These are phyloP conservation scores for Eucalyptus guilfoylei DNA, from an alignment of 345 rosid species.

Conservation along the genomic window DNA sequence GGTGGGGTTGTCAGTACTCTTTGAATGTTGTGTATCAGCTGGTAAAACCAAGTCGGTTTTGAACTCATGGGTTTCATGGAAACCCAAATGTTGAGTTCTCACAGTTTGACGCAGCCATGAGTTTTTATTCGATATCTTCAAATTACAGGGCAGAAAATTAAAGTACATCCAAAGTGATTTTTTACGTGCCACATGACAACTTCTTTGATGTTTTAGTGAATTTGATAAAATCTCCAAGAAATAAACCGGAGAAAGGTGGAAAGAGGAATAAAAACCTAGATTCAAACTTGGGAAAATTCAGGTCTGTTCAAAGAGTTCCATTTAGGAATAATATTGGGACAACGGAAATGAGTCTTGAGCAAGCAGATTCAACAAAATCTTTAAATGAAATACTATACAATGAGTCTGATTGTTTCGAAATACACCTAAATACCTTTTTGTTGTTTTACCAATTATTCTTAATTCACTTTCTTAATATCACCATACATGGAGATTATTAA, in stretches of 20 bases:
- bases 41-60: background rate
- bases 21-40: background rate
- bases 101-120: background rate
- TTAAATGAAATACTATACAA: background rate
- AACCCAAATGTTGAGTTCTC: background rate
- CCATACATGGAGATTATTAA: background rate
- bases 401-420: background rate
- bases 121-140: background rate
- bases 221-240: background rate
- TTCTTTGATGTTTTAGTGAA: background rate
- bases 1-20: background rate
- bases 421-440: background rate
- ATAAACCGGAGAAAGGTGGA: background rate
- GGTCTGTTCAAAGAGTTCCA: background rate
- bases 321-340: background rate
- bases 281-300: background rate
- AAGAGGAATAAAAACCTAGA: background rate
- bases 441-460: background rate
- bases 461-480: background rate
- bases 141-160: background rate
- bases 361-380: background rate
- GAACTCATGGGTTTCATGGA: background rate
- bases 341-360: background rate
- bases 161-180: background rate
- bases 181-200: background rate